Conservation (phyloP, 345 rosid species). For the Populus euphratica region DNA sequence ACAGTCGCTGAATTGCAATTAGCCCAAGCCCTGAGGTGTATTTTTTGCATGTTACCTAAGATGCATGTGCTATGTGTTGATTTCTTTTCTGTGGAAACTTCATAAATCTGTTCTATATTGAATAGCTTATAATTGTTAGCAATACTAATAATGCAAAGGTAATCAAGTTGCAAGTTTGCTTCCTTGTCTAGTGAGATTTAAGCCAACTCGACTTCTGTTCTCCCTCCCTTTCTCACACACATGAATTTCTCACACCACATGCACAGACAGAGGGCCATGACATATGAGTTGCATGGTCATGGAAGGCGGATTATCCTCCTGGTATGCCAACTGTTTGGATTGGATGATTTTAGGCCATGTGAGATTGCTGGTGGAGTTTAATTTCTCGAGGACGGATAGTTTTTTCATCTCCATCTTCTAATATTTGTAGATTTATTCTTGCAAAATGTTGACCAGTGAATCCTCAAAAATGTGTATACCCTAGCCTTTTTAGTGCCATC, state of each 20-base stretch:
- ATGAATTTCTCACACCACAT: background rate
- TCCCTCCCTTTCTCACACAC: background rate
- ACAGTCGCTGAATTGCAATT: background rate
- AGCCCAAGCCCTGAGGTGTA: background rate
- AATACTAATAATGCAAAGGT: background rate
- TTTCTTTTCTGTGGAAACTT: background rate
- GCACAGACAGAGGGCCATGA: background rate
- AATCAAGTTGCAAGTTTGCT: background rate
- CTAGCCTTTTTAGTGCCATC: background rate
- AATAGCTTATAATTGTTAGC: background rate
- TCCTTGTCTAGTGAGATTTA: background rate
- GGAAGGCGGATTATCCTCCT: background rate
- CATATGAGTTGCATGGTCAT: background rate
- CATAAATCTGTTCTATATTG: background rate
- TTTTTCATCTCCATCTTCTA: too few species aligned
- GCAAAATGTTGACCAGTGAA: background rate
- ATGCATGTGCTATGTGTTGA: background rate
- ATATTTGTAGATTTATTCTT: background rate
- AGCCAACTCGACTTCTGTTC: background rate
- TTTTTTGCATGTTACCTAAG: background rate
- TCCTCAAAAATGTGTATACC: background rate
- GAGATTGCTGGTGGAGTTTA: background rate
- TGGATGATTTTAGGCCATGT: too few species aligned
- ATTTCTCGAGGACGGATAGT: background rate
- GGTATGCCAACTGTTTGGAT: background rate